These are phyloP conservation scores for Gyrodon lividus DNA, from an alignment of 768 basidiomycete species.

Conservation along the genomic window DNA sequence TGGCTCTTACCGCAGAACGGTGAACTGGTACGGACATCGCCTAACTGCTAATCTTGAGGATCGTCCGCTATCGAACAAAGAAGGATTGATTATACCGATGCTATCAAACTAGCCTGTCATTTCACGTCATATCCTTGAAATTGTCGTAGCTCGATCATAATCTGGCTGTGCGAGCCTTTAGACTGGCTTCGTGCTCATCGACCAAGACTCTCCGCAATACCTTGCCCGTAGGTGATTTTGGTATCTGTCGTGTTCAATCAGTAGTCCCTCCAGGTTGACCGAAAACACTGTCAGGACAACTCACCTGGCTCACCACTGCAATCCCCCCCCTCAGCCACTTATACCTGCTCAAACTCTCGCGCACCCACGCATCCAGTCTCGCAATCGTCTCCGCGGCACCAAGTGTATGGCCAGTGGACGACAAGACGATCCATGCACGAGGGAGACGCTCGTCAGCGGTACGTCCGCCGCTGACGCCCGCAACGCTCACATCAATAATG, in stretches of 20 bases:
- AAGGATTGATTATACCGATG: too few relatives aligned
- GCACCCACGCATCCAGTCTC: slow-evolving; percentile 59
- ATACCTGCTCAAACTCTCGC: slow-evolving; percentile 64
- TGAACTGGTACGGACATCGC: too few relatives aligned
- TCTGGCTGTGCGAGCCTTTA: slow-evolving; percentile 20
- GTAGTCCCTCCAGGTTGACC: not conserved
- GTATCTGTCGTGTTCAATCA: slow-evolving; percentile 46
- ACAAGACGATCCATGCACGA: slow-evolving; percentile 76
- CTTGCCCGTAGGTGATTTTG: slow-evolving; percentile 75
- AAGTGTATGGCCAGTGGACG: slow-evolving; percentile 47
- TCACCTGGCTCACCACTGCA: slow-evolving; percentile 59
- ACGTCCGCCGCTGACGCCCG: slow-evolving; percentile 70
- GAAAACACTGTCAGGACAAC: slow-evolving; percentile 16
- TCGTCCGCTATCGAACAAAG: too few relatives aligned
- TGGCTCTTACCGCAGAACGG: too few relatives aligned
- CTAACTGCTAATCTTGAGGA: too few relatives aligned
- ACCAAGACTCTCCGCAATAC: slow-evolving; percentile 60
- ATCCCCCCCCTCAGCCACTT: slow-evolving; percentile 79
- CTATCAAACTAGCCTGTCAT: too few relatives aligned
- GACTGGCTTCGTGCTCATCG: slow-evolving; percentile 49
- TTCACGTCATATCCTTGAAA: not conserved
- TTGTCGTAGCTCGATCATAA: slow-evolving; percentile 16
- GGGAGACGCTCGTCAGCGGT: slow-evolving; percentile 73
- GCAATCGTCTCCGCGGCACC: slow-evolving; percentile 42
- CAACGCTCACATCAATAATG: slow-evolving; percentile 66